Conservation (phyloP, 345 rosid species). For the Syzygium jambos region DNA sequence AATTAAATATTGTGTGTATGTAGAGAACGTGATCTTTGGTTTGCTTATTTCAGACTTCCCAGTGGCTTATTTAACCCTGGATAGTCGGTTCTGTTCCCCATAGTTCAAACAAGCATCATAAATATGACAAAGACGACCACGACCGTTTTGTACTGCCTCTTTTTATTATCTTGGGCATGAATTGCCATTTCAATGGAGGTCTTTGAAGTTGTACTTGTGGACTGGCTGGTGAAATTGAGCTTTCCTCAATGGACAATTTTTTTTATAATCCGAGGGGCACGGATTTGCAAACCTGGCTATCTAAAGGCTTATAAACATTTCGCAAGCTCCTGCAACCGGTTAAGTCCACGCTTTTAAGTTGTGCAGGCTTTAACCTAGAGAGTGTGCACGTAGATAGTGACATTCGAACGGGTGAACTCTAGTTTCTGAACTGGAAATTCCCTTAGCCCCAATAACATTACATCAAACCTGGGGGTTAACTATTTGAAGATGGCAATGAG, state of each 20-base stretch:
- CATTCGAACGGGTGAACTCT: neutral
- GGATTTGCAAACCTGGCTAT: neutral
- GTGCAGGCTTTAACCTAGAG: neutral
- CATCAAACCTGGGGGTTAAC: neutral
- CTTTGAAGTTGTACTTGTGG: neutral
- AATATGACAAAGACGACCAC: neutral
- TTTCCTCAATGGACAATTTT: neutral
- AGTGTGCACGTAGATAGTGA: neutral
- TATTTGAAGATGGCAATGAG: neutral
- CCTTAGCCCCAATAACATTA: neutral
- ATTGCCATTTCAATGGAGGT: neutral
- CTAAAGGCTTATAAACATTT: neutral
- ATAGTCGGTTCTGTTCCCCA: neutral
- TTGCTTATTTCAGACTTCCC: neutral
- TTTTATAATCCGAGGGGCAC: neutral
- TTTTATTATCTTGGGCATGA: neutral
- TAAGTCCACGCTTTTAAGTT: neutral
- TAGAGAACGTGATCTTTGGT: neutral
- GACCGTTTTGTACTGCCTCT: neutral
- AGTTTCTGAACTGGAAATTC: neutral
- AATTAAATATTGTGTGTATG: neutral
- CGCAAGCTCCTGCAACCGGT: neutral
- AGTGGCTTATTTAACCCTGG: neutral
- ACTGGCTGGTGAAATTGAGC: neutral
- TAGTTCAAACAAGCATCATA: neutral